phyloP scores from a whole-genome alignment of 164 flowering plant species.

The Aristolochia californica region DNA sequence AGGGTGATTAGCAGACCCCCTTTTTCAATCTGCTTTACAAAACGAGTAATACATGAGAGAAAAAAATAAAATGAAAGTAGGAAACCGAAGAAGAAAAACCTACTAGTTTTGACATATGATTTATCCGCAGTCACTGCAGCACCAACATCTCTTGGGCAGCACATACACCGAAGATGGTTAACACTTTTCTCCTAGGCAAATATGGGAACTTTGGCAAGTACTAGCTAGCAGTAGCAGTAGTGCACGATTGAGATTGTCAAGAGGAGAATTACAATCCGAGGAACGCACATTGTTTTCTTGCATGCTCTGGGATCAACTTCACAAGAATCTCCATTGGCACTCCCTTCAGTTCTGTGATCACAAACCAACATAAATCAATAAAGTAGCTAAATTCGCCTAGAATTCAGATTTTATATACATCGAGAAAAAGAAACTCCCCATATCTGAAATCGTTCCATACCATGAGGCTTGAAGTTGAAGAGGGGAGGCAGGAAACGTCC shows the following conservation, averaged over 20 bases:
- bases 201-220: not conserved
- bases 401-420: too few species aligned
- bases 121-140: not conserved
- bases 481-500: conserved; percentile 72
- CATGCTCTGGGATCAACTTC: conserved; percentile 69
- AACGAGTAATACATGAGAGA: conserved; percentile 6
- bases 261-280: conserved; percentile 31
- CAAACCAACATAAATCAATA: too few species aligned
- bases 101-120: not conserved
- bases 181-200: not conserved
- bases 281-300: conserved; percentile 68
- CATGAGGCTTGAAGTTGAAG: conserved; percentile 63
- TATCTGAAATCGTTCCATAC: conserved; percentile 19
- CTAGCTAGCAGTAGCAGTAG: not conserved
- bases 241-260: not conserved
- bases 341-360: conserved; percentile 50
- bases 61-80: not conserved
- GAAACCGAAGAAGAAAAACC: not conserved
- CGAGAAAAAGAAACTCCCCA: too few species aligned
- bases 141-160: not conserved
- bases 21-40: conserved; percentile 25
- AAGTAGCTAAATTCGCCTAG: too few species aligned
- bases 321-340: conserved; percentile 42
- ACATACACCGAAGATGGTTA: not conserved
- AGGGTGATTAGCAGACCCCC: conserved; percentile 12